A percentile compares a stretch with the other conserved stretches of the same genome.
Evolutionary conservation across 441 rosid species (phyloP).

Genomic region (Syzygium syzygioides): DNA sequence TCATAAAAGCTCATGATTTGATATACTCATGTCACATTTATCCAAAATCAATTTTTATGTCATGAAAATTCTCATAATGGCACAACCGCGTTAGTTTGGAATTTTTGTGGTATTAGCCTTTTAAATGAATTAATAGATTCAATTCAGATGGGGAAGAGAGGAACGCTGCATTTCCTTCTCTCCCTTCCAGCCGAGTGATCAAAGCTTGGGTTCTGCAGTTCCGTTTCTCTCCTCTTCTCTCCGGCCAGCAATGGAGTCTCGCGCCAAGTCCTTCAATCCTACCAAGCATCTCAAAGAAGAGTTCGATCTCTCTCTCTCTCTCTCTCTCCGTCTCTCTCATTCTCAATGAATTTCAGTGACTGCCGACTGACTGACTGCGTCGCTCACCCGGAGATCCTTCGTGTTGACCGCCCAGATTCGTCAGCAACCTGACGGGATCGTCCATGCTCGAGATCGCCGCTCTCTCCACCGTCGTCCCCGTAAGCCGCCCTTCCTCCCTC

Average conservation of each 20-base stretch:
- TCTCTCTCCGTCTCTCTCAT: neutral
- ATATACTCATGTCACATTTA: too few relatives aligned
- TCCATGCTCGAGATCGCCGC: constrained; percentile 69
- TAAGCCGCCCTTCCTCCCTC: constrained; percentile 11
- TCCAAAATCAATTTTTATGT: too few relatives aligned
- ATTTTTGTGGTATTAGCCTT: too few relatives aligned
- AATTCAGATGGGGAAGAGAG: neutral
- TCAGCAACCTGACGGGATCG: constrained; percentile 79
- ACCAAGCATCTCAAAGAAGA: constrained; percentile 78
- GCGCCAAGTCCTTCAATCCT: constrained; percentile 34
- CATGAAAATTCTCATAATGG: too few relatives aligned
- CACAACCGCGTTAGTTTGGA: too few relatives aligned
- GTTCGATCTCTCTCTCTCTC: constrained; percentile 21
- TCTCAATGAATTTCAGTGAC: neutral
- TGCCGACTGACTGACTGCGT: too few relatives aligned
- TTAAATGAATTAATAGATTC: neutral
- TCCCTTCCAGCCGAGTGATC: neutral
- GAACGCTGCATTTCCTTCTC: too few relatives aligned
- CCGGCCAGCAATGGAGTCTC: neutral
- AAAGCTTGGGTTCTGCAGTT: neutral
- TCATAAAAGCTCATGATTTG: too few relatives aligned
- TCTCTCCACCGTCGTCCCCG: constrained; percentile 55
- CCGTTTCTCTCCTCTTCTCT: neutral
- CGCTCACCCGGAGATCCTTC: neutral
- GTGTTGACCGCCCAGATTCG: constrained; percentile 47